Conservation (phyloP, 768 basidiomycete genomes). For the Pulveroboletus frians region DNA sequence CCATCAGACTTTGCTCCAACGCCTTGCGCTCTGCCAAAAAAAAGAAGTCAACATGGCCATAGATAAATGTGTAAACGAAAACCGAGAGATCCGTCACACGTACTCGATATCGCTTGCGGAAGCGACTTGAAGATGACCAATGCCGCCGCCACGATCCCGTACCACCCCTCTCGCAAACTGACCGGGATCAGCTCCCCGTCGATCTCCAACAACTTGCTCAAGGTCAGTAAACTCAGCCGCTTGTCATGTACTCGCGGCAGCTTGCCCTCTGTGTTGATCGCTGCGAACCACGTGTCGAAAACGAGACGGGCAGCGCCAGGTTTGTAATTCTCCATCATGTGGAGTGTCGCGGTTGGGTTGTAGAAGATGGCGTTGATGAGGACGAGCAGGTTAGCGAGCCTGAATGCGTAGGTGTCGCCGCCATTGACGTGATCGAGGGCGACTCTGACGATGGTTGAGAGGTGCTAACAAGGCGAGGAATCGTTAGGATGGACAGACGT, state of each 20-base stretch:
- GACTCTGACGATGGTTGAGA: slow-evolving; percentile 61
- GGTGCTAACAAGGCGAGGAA: slow-evolving; percentile 37
- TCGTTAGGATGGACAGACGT: not conserved
- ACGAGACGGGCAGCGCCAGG: slow-evolving; percentile 65
- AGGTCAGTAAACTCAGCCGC: slow-evolving; percentile 70
- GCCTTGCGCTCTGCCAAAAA: slow-evolving; percentile 47
- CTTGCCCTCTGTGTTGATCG: slow-evolving; percentile 52
- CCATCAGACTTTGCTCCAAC: slow-evolving; percentile 47
- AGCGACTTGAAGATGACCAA: slow-evolving; percentile 73
- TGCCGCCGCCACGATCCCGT: slow-evolving; percentile 62
- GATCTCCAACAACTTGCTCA: slow-evolving; percentile 75
- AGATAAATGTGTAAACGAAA: too few species aligned
- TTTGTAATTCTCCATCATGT: slow-evolving; percentile 60
- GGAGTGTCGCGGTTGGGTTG: slow-evolving; percentile 73
- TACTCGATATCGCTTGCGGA: slow-evolving; percentile 71
- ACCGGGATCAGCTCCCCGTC: slow-evolving; percentile 52
- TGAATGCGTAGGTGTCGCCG: slow-evolving; percentile 58
- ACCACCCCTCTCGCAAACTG: slow-evolving; percentile 65
- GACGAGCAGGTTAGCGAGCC: slow-evolving; percentile 76
- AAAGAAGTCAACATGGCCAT: not conserved
- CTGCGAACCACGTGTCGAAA: slow-evolving; percentile 81
- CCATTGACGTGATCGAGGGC: slow-evolving; percentile 56
- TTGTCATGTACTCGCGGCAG: slow-evolving; percentile 89
- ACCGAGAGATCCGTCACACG: slow-evolving; percentile 17
- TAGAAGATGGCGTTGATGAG: slow-evolving; percentile 80